A percentile compares a stretch with the other conserved stretches of the same genome.
These are phyloP conservation scores for Microsporum ferrugineum DNA, from an alignment of 2,329 filamentous ascomycete species.

Conservation along the genomic window DNA sequence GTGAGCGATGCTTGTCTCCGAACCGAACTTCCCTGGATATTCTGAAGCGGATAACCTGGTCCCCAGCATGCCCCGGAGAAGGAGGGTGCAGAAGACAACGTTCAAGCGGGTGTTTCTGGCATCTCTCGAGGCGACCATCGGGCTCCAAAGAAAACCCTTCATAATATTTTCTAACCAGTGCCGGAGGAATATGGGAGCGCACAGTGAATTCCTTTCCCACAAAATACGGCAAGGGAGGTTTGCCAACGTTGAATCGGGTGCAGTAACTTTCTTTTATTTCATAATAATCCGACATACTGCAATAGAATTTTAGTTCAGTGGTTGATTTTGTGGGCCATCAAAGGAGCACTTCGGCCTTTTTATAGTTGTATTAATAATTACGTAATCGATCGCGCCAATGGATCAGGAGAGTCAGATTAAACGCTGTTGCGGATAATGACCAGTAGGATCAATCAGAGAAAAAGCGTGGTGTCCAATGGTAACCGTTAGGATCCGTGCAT, in stretches of 20 bases:
- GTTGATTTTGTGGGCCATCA: not conserved
- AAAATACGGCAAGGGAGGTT: not conserved
- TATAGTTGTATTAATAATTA: no score
- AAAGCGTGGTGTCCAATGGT: no score
- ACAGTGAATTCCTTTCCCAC: not conserved
- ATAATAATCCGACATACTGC: not conserved
- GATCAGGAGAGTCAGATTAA: no score
- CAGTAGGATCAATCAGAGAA: no score
- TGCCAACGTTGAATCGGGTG: not conserved
- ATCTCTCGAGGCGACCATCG: not conserved
- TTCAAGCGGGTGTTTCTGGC: not conserved
- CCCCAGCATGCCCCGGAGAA: not conserved
- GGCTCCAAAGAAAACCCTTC: not conserved
- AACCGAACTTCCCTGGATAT: not conserved
- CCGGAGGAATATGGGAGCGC: not conserved
- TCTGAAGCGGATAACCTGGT: not conserved
- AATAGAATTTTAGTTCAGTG: not conserved
- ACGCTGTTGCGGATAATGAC: no score
- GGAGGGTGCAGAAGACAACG: not conserved
- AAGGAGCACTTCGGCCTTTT: not conserved
- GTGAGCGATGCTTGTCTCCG: not conserved
- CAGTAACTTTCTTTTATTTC: not conserved
- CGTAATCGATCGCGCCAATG: no score
- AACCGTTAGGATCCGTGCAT: no score
- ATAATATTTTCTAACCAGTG: not conserved